Evolutionary conservation across 228 moss, liverwort and hornwort species (phyloP).

Genomic region (Sphagnum fallax): DNA sequence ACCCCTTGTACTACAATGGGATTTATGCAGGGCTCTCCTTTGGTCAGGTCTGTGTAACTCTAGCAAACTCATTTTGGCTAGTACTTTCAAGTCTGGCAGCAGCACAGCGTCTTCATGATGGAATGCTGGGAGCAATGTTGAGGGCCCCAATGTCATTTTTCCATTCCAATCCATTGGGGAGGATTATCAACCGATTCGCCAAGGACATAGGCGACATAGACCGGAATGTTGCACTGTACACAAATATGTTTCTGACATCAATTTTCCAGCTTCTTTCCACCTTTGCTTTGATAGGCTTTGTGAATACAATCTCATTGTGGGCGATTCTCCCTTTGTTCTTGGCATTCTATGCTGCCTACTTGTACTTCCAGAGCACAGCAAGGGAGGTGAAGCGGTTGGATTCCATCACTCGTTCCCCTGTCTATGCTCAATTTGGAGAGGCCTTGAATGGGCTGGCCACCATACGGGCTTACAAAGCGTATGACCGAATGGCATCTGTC

Average conservation of each 20-base stretch:
- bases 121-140: conserved; percentile 47
- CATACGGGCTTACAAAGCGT: conserved; percentile 69
- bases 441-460: conserved; percentile 66
- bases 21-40: conserved; percentile 53
- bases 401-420: conserved; percentile 65
- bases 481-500: conserved; percentile 55
- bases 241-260: conserved; percentile 61
- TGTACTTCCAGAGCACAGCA: conserved; percentile 70
- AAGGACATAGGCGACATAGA: conserved; percentile 74
- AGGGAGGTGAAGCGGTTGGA: conserved; percentile 74
- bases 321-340: conserved; percentile 63
- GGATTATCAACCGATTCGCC: conserved; percentile 70
- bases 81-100: conserved; percentile 53
- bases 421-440: conserved; percentile 78
- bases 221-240: conserved; percentile 52
- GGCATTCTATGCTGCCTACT: conserved; percentile 52
- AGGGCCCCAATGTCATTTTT: conserved; percentile 72
- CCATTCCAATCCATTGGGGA: conserved; percentile 63
- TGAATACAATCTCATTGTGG: conserved; percentile 64
- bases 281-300: conserved; percentile 54
- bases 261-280: conserved; percentile 62
- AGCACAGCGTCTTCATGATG: conserved; percentile 42
- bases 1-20: conserved; percentile 47
- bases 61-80: conserved; percentile 60
- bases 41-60: conserved; percentile 55